Base-by-base conservation (phyloP, 768 basidiomycete species). In the Leucosporidium yakuticum region DNA sequence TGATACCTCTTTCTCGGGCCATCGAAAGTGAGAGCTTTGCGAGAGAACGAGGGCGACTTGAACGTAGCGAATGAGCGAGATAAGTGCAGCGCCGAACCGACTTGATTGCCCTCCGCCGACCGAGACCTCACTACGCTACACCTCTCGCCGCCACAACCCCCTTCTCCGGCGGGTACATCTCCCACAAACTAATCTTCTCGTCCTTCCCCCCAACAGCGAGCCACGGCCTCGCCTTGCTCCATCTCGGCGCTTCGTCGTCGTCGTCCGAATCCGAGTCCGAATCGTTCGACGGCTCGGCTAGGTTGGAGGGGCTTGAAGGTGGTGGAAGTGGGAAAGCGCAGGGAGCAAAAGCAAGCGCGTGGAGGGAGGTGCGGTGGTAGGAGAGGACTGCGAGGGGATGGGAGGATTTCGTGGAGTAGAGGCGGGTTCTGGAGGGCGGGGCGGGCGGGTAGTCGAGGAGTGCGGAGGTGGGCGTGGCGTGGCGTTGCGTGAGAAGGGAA, bases 361-460 rank as follows among this genome's bases (percentile, higher is more conserved):
- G 89, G 65, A 89, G 88, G 20, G 83, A 84, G 14, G 83, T 82
- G 70, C 90, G 89, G 80, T 97, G 95, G 76, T 91, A 90, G 31
- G 81, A 81, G 11, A 98, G 82, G 6, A 87, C 88, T 8, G 95
- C 95, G 11, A 99, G 86, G 0, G 88, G 79, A 73, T 90, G 93
- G 78, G 92, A 83, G 7, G 84, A 83, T 71, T 86, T 87, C 4
- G 90, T 87, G 0, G 91, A 88, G 79, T 88, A 92, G 12, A 97
- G 80, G 0, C 91, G 86, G 23, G 94, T 82, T 66, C 91, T 96
- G 75, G n/a, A n/a, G n/a, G n/a, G n/a, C n/a, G n/a, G n/a, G n/a
- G n/a, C n/a, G n/a, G n/a, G n/a, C n/a, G n/a, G n/a, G n/a, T n/a
- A n/a, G n/a, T n/a, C n/a, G n/a, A n/a, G n/a, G n/a, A n/a, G n/a